Evolutionary conservation across 331 rosid species (phyloP).

Genomic region (Rhamnella rubrinervis): DNA sequence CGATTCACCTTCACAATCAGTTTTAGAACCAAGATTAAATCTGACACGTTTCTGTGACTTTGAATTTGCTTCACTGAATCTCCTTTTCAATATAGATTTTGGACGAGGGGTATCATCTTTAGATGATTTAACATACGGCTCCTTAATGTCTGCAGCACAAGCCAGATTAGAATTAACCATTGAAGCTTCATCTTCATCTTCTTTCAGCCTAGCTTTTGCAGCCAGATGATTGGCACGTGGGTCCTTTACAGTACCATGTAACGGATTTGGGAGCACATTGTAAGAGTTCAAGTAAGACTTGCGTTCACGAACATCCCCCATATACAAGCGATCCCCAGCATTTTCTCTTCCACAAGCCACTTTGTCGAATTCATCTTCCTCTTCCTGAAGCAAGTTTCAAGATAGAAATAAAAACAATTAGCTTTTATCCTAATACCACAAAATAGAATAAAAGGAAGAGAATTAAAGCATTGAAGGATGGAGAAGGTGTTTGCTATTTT

Average conservation of each 20-base stretch:
- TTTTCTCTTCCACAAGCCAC: constrained; percentile 31
- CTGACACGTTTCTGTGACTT: constrained; percentile 34
- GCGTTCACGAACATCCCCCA: constrained; percentile 16
- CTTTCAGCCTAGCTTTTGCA: constrained; percentile 31
- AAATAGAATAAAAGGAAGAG: neutral
- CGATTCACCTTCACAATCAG: constrained; percentile 9
- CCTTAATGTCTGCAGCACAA: neutral
- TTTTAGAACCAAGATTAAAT: constrained; percentile 24
- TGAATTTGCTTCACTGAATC: neutral
- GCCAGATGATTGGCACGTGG: constrained; percentile 24
- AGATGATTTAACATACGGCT: neutral
- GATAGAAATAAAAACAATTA: neutral
- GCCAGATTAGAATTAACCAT: neutral
- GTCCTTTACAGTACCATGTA: constrained; percentile 17
- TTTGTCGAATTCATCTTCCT: constrained; percentile 43
- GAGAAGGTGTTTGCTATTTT: neutral
- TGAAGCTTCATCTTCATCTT: constrained; percentile 31
- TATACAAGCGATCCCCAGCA: constrained; percentile 23
- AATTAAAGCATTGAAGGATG: neutral
- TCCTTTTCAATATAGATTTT: constrained; percentile 36
- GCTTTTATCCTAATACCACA: neutral
- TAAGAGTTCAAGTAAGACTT: constrained; percentile 32
- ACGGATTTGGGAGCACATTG: constrained; percentile 22
- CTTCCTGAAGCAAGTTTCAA: constrained; percentile 26
- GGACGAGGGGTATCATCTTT: constrained; percentile 16